Evolutionary conservation across 768 basidiomycete species (phyloP).

Genomic region (Lactifluus volemus): DNA sequence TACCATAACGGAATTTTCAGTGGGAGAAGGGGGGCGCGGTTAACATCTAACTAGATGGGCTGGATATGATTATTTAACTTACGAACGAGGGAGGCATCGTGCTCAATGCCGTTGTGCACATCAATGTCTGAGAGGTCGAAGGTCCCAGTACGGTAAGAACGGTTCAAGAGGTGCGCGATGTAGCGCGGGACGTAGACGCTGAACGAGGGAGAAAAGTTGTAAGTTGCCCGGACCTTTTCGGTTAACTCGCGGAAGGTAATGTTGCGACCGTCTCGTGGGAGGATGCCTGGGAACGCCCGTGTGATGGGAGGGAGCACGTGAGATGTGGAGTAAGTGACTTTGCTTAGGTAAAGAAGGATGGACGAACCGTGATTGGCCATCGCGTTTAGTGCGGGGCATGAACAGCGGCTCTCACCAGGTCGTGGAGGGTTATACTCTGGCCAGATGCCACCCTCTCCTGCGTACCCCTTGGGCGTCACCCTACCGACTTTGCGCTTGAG

Average conservation of each 20-base stretch:
- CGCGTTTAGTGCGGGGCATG: conserved; percentile 71
- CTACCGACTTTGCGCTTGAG: conserved; percentile 43
- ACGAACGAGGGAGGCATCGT: conserved; percentile 58
- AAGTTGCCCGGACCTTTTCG: conserved; percentile 42
- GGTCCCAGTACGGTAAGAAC: conserved; percentile 44
- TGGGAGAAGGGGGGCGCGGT: too few relatives aligned
- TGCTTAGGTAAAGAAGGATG: neutral
- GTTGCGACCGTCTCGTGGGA: conserved; percentile 58
- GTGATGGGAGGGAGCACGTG: neutral
- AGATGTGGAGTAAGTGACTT: neutral
- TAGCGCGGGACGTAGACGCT: conserved; percentile 56
- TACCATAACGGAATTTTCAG: too few relatives aligned
- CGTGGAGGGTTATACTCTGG: conserved; percentile 52
- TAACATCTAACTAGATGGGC: too few relatives aligned
- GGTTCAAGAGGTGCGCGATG: conserved; percentile 49
- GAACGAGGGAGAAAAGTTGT: conserved; percentile 64
- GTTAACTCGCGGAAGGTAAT: conserved; percentile 50
- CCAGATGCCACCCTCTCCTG: conserved; percentile 57
- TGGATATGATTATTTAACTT: conserved; percentile 21
- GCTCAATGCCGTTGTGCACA: conserved; percentile 69
- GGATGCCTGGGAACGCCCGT: conserved; percentile 26
- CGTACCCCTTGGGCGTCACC: conserved; percentile 46
- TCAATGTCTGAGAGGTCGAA: conserved; percentile 61
- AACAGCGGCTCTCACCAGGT: conserved; percentile 59
- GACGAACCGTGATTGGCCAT: conserved; percentile 72